Conservation (phyloP, 257 asterid genomes). For the Sherardia arvensis region DNA sequence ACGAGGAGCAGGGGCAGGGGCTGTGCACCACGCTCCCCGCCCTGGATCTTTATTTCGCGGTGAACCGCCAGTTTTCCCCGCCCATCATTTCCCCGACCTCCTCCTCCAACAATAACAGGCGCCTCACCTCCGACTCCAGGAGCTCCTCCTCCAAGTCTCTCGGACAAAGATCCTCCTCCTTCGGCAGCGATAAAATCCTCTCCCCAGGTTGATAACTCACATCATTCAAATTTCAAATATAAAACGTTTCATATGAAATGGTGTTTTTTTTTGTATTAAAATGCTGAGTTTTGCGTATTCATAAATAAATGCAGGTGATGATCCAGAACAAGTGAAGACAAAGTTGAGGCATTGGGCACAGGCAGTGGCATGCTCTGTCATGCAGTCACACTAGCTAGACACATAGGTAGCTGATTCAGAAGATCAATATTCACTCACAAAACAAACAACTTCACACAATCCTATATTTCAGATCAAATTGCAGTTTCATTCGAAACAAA, state of each 20-base stretch:
- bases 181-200: constrained; percentile 19
- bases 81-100: neutral
- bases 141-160: constrained; percentile 8
- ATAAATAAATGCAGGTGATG: constrained; percentile 40
- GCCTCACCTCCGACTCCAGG: neutral
- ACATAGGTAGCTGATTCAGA: neutral
- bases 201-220: constrained; percentile 18
- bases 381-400: constrained; percentile 32
- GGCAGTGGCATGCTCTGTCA: constrained; percentile 60
- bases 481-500: no score
- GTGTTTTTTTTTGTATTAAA: no score
- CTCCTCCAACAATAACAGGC: neutral
- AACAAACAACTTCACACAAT: no score
- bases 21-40: constrained; percentile 73
- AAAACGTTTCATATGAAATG: no score
- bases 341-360: constrained; percentile 70
- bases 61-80: constrained; percentile 37
- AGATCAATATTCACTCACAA: no score
- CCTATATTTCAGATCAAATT: neutral
- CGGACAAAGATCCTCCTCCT: constrained; percentile 23
- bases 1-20: constrained; percentile 56
- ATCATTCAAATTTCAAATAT: no score
- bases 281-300: no score
- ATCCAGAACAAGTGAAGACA: constrained; percentile 60
- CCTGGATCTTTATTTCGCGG: constrained; percentile 71